A percentile compares a stretch with the other conserved stretches of the same genome.
These are phyloP conservation scores for Boletus subluridellus DNA, from an alignment of 1,284 basidiomycete genomes.

Conservation along the genomic window DNA sequence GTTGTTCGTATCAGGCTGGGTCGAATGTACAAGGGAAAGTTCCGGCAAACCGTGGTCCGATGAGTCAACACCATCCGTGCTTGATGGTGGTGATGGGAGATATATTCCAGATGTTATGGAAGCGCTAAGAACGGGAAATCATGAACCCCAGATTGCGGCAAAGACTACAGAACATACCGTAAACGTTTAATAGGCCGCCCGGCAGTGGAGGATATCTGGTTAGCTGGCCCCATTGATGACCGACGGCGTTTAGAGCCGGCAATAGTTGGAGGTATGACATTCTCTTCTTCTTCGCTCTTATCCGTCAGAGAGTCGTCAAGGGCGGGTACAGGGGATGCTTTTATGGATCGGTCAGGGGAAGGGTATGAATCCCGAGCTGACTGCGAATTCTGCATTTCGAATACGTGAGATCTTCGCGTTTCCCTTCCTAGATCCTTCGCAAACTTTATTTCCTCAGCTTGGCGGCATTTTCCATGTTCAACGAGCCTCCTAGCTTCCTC, in stretches of 20 bases:
- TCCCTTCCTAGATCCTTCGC: too few species aligned
- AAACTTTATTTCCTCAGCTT: too few species aligned
- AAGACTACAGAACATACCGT: conserved; percentile 26
- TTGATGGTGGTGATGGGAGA: conserved; percentile 27
- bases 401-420: too few species aligned
- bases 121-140: conserved; percentile 2
- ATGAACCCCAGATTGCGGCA: too few species aligned
- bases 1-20: neutral
- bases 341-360: conserved; percentile 9
- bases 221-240: conserved; percentile 3
- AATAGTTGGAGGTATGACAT: conserved; percentile 13
- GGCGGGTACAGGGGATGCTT: conserved; percentile 1
- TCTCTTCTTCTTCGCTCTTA: conserved; percentile 15
- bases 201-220: neutral
- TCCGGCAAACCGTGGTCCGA: neutral
- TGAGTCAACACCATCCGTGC: conserved; percentile 2
- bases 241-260: conserved; percentile 25
- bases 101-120: neutral
- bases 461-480: too few species aligned
- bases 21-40: neutral
- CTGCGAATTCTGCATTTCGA: too few species aligned
- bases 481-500: too few species aligned
- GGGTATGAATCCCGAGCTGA: too few species aligned
- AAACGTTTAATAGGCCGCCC: conserved; percentile 25
- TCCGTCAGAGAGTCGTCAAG: conserved; percentile 3